phyloP scores from a whole-genome alignment of 768 basidiomycete species.

The Rhodotorula taiwanensis region DNA sequence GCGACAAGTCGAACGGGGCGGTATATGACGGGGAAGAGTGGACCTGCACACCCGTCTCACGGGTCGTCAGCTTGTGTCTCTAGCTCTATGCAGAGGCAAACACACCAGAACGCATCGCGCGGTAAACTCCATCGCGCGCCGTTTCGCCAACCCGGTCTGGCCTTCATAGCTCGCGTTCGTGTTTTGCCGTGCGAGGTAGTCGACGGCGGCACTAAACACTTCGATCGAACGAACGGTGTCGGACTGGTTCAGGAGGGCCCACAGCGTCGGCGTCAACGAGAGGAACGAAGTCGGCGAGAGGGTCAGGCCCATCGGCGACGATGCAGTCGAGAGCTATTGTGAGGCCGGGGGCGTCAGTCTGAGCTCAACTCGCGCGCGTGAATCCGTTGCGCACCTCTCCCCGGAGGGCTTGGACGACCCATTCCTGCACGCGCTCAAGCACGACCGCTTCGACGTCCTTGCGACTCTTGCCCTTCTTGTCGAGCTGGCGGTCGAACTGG shows the following conservation, averaged over 20 bases:
- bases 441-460: constrained; percentile 56
- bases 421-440: constrained; percentile 28
- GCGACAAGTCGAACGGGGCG: constrained; percentile 20
- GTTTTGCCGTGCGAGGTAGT: constrained; percentile 51
- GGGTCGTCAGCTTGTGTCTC: background rate
- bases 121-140: constrained; percentile 66
- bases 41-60: background rate
- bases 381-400: constrained; percentile 29
- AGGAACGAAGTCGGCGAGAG: constrained; percentile 30
- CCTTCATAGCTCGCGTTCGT: constrained; percentile 45
- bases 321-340: background rate
- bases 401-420: constrained; percentile 25
- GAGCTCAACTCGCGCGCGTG: background rate
- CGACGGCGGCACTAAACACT: constrained; percentile 56
- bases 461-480: constrained; percentile 70
- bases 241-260: constrained; percentile 46
- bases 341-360: background rate
- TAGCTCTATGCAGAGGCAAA: background rate
- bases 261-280: constrained; percentile 61
- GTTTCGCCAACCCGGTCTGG: constrained; percentile 61
- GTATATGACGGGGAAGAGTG: background rate
- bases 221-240: constrained; percentile 36
- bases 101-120: constrained; percentile 61
- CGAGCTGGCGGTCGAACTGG: constrained; percentile 61
- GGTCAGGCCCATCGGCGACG: constrained; percentile 22